phyloP scores from a whole-genome alignment of 2,329 filamentous ascomycete species.

The Ophidiomyces ophidiicola region DNA sequence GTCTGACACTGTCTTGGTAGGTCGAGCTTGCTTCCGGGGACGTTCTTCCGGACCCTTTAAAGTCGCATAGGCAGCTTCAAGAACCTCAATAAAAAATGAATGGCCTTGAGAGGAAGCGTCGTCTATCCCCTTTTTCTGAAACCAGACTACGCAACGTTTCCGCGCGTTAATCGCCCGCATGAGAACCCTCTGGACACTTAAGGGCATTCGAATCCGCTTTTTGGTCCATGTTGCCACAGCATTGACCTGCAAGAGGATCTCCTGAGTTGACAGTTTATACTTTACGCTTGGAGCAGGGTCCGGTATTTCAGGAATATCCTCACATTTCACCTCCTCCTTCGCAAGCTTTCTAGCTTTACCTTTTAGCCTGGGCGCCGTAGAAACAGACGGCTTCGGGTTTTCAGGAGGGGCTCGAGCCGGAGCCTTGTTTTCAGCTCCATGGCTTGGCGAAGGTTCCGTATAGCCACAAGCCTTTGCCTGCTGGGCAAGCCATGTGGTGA shows the following conservation, averaged over 20 bases:
- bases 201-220: constrained; percentile 4
- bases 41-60: not conserved
- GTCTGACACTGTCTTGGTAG: not conserved
- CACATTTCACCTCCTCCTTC: not conserved
- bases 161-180: constrained; percentile 11
- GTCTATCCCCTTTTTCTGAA: constrained; percentile 4
- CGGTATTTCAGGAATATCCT: not conserved
- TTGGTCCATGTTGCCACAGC: constrained; percentile 1
- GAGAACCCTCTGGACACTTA: constrained; percentile 4
- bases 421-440: too few species aligned
- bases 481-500: constrained; percentile 7
- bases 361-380: constrained; percentile 5
- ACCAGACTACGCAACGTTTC: constrained; percentile 13
- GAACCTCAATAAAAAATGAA: constrained; percentile 6
- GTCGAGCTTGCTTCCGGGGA: not conserved
- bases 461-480: constrained; percentile 6
- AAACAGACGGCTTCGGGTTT: not conserved
- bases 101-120: constrained; percentile 2
- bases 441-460: too few species aligned
- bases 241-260: constrained; percentile 4
- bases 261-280: constrained; percentile 2
- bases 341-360: constrained; percentile 9
- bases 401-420: not conserved
- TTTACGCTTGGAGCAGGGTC: not conserved
- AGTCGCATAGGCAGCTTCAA: not conserved